Base-by-base conservation (phyloP, 352 stramenopile species). In the Globisporangium acanthophoron region DNA sequence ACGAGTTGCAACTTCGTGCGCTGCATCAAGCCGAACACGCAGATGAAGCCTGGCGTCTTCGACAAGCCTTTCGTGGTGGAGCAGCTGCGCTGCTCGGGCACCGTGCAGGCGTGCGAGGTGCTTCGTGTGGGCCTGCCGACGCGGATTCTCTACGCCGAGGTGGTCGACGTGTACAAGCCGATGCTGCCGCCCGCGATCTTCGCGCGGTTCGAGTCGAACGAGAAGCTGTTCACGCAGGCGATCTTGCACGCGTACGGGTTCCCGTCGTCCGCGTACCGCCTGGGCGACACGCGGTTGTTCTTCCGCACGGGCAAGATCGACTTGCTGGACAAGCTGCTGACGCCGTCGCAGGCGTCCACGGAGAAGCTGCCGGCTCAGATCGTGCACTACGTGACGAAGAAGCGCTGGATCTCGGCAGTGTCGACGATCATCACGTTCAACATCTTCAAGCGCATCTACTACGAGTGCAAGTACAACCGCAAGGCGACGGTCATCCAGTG, bases 1-100 rank as follows among this genome's bases (percentile, higher is more conserved):
- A 98, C 92, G 29, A 87, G 85, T 55, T 95, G 91, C 55, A 96
- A 96, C 60, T 98, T 98, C 65, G 88, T 98, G 64, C 87, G 92
- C 47, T 98, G 92, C 73, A 97, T 98, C 70, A 98, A 98, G 70
- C 94, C 94, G 0, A 98, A 98, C 76, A 96, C 81, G n/a, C 70
- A 87, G 43, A 98, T 98, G 80, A 86, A 94, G 56, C 67, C 87
- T 1, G 86, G 93, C 18, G 45, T 86, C 15, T 95, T 89, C 49
- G 85, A 86, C 58, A 81, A 82, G 31, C 71, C 68, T 29, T 95
- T 88, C 51, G 85, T 89, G 13, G 83, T 88, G 13, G 84, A 90
- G 52, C 81, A 87, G 59, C 66, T 90, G 11, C 79, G 74, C 12
- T 90, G 79, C 63, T 92, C 78, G 1, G 85, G 76, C 55, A 90